Evolutionary conservation across 306 rosid genomes (phyloP), one percentile per base, ranked within the genome.

Genomic region (Cotoneaster glaucophyllus): DNA sequence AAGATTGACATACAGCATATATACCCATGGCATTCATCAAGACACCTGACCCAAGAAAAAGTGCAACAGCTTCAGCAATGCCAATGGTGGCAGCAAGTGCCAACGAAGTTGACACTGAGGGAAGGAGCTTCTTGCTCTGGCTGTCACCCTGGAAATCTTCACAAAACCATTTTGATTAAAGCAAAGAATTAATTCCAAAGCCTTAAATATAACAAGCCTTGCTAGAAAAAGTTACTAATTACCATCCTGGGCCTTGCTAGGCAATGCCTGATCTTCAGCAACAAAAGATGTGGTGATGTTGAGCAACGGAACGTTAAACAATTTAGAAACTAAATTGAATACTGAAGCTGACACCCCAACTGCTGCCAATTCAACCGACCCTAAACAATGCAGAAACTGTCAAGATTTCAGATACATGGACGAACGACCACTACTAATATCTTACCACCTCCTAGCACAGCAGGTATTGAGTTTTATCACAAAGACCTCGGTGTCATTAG

Each of bases 221-320:
- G 22, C 58, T 52, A 56, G 6, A 58, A 44, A 17, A 78, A 37
- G 54, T 66, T 83, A 13, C 39, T 18, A 77, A 37, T 64, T 82
- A 90, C 92, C 88, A 74, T 74, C 89, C 63, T 71, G 22, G 8
- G 69, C 69, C 84, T 84, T 84, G 43, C 77, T 70, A 31, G 80
- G 73, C 67, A 81, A 79, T 19, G 92, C 93, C 79, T 90, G 96
- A 78, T 88, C 97, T 86, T 95, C 99, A 59, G 97, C 97, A 79
- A 95, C 97, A 73, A 87, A 95, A 39, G 99, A 95, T 34, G 97
- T 95, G 29, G 99, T 95, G 71, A 95, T 87, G 78, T 95, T 95
- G 68, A 95, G 99, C 71, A 83, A 64, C 3, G 90, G 92, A 75
- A 88, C 87, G 26, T 95, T 95, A 78, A 95, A 92, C 70, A 91